These are phyloP conservation scores for Phlebiopsis flavidoalba DNA, from an alignment of 768 basidiomycete species.

Conservation along the genomic window DNA sequence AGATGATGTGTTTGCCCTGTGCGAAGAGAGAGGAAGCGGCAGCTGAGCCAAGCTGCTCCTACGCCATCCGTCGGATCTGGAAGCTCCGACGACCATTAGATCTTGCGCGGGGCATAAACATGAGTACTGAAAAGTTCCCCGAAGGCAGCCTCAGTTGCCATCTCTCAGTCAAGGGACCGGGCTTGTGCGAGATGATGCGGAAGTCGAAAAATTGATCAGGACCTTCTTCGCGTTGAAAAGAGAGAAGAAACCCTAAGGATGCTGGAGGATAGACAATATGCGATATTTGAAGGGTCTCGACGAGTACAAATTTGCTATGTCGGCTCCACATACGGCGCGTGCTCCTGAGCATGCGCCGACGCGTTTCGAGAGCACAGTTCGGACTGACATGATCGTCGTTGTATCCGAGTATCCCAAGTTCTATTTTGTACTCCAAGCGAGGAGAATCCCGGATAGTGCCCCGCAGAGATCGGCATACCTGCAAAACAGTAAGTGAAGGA, in stretches of 20 bases:
- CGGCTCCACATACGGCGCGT: background rate
- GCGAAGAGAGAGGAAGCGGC: background rate
- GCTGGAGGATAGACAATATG: background rate
- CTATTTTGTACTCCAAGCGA: background rate
- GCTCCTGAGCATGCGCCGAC: background rate
- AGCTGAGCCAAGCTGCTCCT: background rate
- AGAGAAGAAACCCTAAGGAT: background rate
- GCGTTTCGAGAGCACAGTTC: background rate
- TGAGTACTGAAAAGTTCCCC: background rate
- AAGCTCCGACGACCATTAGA: background rate
- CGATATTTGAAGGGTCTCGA: background rate
- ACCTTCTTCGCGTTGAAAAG: background rate
- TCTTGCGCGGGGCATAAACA: background rate
- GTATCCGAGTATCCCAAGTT: background rate
- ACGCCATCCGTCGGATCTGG: background rate
- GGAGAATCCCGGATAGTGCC: background rate
- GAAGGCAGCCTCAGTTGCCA: conserved; percentile 2
- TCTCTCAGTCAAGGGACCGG: background rate
- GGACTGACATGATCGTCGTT: background rate
- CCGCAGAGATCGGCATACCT: background rate
- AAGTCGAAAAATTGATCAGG: background rate
- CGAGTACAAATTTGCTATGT: background rate
- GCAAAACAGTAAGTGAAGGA: background rate
- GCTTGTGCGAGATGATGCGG: background rate
- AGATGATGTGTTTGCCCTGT: background rate